Evolutionary conservation across 1,139 yeast genomes (phyloP), one percentile per base, ranked within the genome.

Genomic region (Schizosaccharomyces versatilis): DNA sequence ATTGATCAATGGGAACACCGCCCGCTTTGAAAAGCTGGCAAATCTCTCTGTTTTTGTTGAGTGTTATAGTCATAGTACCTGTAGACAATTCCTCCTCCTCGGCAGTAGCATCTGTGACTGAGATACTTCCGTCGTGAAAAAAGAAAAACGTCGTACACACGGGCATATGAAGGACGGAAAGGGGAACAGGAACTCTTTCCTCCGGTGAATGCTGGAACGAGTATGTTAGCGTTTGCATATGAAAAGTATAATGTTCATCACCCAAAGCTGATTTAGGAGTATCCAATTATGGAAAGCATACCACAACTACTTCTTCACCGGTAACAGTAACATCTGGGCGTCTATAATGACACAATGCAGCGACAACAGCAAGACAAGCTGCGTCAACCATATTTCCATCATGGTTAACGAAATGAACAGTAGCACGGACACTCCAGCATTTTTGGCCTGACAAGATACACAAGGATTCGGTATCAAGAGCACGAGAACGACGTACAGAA

Each of bases 351-450:
- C 81, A 73, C 55, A 90, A 71, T 0, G 84, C 95, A 10, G 90
- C 77, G 75, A 86, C 81, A 17, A 86, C 95, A 0, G 90, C 97
- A 57, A 86, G 74, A 67, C 95, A 84, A 47, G 93, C 82, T 17
- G 86, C 83, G 67, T 90, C 98, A 51, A 88, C 79, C 48, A 90
- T 74, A 41, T 93, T 94, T 44, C 98, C 98, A 67, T 90, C 98
- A 63, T 78, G 84, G 64, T 86, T 81, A 59, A 90, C 69, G 61
- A 83, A 84, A 65, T 86, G 94, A 41, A 90, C 78, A 64, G 88
- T 97, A 0, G 94, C 96, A 56, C 93, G 73, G 15, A 90, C 72
- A 57, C 79, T 74, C 98, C 98, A 90, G 63, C 94, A 88, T 61
- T 84, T 80, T 57, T 79, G 76, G 1, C 97, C 97, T 0, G 96